phyloP scores from a whole-genome alignment of 1,284 basidiomycete genomes.

The Ustilago trichophora region DNA sequence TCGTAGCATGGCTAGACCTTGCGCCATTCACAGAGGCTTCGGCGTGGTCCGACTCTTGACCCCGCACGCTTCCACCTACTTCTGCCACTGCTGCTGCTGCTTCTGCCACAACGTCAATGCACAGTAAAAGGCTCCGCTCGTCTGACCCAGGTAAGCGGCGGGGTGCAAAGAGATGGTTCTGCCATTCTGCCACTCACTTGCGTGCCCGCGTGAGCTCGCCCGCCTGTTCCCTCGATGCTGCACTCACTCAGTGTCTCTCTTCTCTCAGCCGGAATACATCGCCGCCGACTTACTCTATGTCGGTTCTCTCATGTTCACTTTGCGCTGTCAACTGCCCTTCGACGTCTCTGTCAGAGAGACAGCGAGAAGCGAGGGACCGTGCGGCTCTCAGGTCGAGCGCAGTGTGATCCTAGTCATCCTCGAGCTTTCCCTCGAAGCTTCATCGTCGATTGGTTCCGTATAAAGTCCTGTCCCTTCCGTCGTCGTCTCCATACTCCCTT shows the following conservation, averaged over 20 bases:
- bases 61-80: too few species aligned
- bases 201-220: too few species aligned
- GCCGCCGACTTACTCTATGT: background rate
- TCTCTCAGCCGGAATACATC: background rate
- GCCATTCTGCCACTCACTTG: too few species aligned
- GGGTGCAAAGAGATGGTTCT: too few species aligned
- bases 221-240: background rate
- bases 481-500: conserved; percentile 2
- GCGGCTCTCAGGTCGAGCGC: conserved; percentile 1
- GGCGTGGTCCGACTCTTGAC: conserved; percentile 1
- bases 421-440: background rate
- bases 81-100: too few species aligned
- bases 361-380: conserved; percentile 11
- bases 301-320: background rate
- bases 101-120: conserved; percentile 12
- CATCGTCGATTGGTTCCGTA: conserved; percentile 12
- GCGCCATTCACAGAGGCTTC: conserved; percentile 3
- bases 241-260: background rate
- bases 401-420: conserved; percentile 12
- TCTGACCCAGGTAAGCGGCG: too few species aligned
- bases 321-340: background rate
- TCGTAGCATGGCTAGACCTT: background rate
- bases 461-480: conserved; percentile 20
- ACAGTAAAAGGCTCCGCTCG: conserved; percentile 5
- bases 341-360: background rate